These are phyloP conservation scores for Vitellaria paradoxa DNA, from an alignment of 179 eudicot genomes.

Conservation along the genomic window DNA sequence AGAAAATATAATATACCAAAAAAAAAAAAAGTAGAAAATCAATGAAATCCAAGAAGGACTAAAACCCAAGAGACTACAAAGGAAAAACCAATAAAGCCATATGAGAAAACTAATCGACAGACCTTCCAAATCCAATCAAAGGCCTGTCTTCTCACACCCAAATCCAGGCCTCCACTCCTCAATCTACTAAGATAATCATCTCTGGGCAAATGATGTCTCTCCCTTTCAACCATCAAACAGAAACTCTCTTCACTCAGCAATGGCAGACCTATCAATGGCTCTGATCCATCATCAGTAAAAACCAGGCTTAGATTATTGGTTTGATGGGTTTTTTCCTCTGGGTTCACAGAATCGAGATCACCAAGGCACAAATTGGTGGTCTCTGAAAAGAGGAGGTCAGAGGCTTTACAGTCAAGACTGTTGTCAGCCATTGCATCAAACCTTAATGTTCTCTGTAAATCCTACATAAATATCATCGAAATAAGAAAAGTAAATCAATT, in stretches of 20 bases:
- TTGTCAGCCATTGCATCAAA: slow-evolving; percentile 18
- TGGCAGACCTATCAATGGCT: slow-evolving; percentile 29
- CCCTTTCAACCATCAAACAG: slow-evolving; percentile 42
- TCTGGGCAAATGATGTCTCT: slow-evolving; percentile 46
- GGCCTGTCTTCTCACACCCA: slow-evolving; percentile 50
- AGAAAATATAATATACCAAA: not conserved
- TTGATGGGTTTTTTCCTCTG: slow-evolving; percentile 16
- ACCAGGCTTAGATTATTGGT: slow-evolving; percentile 2
- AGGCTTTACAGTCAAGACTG: slow-evolving; percentile 31
- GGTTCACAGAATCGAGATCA: slow-evolving; percentile 33
- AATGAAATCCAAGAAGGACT: slow-evolving; percentile 7
- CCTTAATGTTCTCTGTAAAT: slow-evolving; percentile 7
- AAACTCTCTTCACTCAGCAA: slow-evolving; percentile 49
- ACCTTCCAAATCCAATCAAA: slow-evolving; percentile 91
- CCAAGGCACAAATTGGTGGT: slow-evolving; percentile 47
- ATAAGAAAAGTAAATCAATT: slow-evolving; percentile 3
- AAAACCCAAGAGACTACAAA: not conserved
- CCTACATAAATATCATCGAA: slow-evolving; percentile 13
- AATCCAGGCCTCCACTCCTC: slow-evolving; percentile 51
- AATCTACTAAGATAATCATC: slow-evolving; percentile 63
- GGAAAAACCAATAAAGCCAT: not conserved
- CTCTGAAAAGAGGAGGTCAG: slow-evolving; percentile 50
- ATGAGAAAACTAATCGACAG: slow-evolving; percentile 3
- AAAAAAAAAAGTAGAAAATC: not conserved
- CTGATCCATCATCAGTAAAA: slow-evolving; percentile 27